Evolutionary conservation across 306 rosid genomes (phyloP).

Genomic region (Medicago truncatula): MtrunA17r5.0-ANR NC_053042.1:44401501-44402000

Average conservation of each 20-base stretch:
- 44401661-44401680: constrained; percentile 93
- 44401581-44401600: constrained; percentile 70
- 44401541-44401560: constrained; percentile 18
- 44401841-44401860: constrained; percentile 32
- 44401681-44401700: constrained; percentile 97
- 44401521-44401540: constrained; percentile 2
- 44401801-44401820: constrained; percentile 4
- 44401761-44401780: constrained; percentile 32
- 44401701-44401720: constrained; percentile 99
- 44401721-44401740: constrained; percentile 46
- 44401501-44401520: constrained; percentile 11
- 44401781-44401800: constrained; percentile 52
- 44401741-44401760: constrained; percentile 29
- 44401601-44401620: constrained; percentile 84
- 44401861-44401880: constrained; percentile 44
- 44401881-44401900: constrained; percentile 76
- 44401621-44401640: constrained; percentile 88
- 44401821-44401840: constrained; percentile 52
- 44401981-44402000: constrained; percentile 69
- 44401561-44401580: constrained; percentile 63
- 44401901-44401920: constrained; percentile 93
- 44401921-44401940: constrained; percentile 90
- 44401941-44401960: constrained; percentile 86
- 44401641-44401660: constrained; percentile 87
- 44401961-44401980: constrained; percentile 87